A percentile compares a stretch with the other conserved stretches of the same genome.
These are phyloP conservation scores for Tulasnella sp. DNA, from an alignment of 768 basidiomycete species.

Conservation along the genomic window DNA sequence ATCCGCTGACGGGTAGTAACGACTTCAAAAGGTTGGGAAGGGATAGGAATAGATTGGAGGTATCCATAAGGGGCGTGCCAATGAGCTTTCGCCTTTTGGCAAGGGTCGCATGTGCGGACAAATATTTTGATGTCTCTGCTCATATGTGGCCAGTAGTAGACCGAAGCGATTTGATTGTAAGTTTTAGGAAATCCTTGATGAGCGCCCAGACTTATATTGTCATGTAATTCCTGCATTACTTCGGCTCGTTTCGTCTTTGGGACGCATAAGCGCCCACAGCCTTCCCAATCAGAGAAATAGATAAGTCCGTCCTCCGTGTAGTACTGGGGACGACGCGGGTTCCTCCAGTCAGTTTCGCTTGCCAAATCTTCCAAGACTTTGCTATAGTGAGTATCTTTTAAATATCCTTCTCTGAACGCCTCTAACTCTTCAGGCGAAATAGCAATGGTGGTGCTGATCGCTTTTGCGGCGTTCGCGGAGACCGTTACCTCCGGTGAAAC, in stretches of 20 bases:
- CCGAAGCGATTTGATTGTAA: slow-evolving; percentile 25
- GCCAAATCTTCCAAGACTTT: too few species aligned
- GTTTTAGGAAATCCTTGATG: slow-evolving; percentile 30
- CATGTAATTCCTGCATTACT: slow-evolving; percentile 29
- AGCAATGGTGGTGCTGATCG: too few species aligned
- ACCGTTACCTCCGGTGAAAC: too few species aligned
- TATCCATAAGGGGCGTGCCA: neutral
- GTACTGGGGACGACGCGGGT: too few species aligned
- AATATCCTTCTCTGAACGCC: too few species aligned
- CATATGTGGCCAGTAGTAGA: slow-evolving; percentile 34
- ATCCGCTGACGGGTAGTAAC: slow-evolving; percentile 22
- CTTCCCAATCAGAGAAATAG: slow-evolving; percentile 28
- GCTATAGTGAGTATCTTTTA: too few species aligned
- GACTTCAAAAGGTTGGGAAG: slow-evolving; percentile 13
- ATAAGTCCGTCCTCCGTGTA: slow-evolving; percentile 23
- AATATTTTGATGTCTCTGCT: slow-evolving; percentile 26
- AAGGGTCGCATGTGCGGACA: slow-evolving; percentile 17
- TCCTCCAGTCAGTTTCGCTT: too few species aligned
- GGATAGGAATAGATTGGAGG: slow-evolving; percentile 14
- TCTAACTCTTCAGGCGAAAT: too few species aligned
- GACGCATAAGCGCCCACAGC: slow-evolving; percentile 30
- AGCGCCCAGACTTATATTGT: slow-evolving; percentile 27
- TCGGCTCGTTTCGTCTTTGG: slow-evolving; percentile 23
- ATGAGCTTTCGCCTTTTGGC: slow-evolving; percentile 20
- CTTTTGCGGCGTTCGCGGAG: too few species aligned